Percentiles rank a stretch among this genome's conserved stretches.
These are phyloP conservation scores for Talaromyces liani DNA, from an alignment of 495 filamentous ascomycete species.

Conservation along the genomic window DNA sequence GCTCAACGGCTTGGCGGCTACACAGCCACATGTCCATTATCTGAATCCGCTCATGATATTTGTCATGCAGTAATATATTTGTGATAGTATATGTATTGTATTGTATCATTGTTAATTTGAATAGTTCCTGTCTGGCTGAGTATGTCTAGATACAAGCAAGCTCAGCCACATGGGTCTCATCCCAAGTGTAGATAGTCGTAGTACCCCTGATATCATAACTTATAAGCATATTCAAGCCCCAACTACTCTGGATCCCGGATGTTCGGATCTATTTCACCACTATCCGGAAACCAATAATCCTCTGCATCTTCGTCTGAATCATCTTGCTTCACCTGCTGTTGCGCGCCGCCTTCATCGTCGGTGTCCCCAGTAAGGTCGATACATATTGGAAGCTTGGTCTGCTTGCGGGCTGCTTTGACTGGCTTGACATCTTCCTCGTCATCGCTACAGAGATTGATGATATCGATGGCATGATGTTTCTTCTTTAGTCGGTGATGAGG, in stretches of 20 bases:
- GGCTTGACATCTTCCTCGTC: slow-evolving; percentile 11
- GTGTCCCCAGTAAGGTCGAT: slow-evolving; percentile 29
- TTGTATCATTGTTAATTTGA: background rate
- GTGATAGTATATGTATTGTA: too few species aligned
- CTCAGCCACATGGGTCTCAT: background rate
- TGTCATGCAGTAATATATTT: too few species aligned
- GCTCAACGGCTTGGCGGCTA: background rate
- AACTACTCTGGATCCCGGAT: slow-evolving; percentile 12
- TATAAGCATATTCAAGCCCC: background rate
- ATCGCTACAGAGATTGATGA: slow-evolving; percentile 17
- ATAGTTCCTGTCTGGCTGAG: background rate
- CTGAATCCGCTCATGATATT: too few species aligned
- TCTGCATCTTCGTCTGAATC: slow-evolving; percentile 20
- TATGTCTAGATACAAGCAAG: background rate
- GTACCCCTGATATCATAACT: background rate
- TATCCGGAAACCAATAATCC: slow-evolving; percentile 42
- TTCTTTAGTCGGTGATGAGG: slow-evolving; percentile 2
- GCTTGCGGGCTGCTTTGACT: background rate
- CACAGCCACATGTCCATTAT: slow-evolving; percentile 4
- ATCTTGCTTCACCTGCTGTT: background rate
- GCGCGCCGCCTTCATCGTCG: slow-evolving; percentile 10
- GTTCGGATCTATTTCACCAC: slow-evolving; percentile 24
- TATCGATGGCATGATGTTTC: background rate
- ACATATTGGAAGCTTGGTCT: slow-evolving; percentile 1
- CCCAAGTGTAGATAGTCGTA: background rate